Base-by-base conservation (phyloP, 805 yeast species). In the Maudiozyma barnettii region DNA sequence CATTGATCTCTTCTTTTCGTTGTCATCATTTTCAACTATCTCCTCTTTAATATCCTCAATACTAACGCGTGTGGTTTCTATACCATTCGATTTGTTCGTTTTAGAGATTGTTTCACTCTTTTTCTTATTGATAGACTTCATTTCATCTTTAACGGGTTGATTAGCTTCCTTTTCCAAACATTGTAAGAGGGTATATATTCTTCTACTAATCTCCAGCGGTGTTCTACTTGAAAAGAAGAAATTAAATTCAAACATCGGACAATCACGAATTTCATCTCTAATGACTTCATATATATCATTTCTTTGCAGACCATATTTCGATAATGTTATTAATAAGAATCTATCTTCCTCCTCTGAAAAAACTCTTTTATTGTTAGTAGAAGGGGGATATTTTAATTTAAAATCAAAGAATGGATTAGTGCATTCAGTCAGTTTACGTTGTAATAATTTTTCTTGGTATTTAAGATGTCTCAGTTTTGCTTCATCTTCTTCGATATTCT, bases 261-360 rank as follows among this genome's bases (percentile, higher is more conserved):
- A 81, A 44, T 77, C 78, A 49, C 88, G 73, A 39, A 93, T 81
- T 22, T 83, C 81, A 51, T 84, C 87, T 48, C 89, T 75, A 43
- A 91, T 81, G 51, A 77, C 64, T 50, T 93, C 99, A 59, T 82
- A 85, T 14, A 91, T 68, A 57, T 85, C 90, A 16, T 79, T 81
- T 26, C 82, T 72, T 54, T 88, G 96, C 30, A 91, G 65, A 0
- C 99, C 99, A 60, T 77, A 79, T 51, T 83, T 73, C 67, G 83
- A 81, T 60, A 88, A 68, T 67, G 85, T 89, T 13, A 89, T 79
- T 49, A 93, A 68, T 56, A 93, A 67, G 64, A 84, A 93, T 56
- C 97, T 73, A 65, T 93, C 99, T 63, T 93, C 98, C 51, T 86
- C 96, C 45, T 87, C 95, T 31, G 87, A 79, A 65, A 81, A 91